Percentiles rank a stretch among this genome's conserved stretches.
phyloP scores from a whole-genome alignment of 2,329 filamentous ascomycete genomes.

The Thielaviopsis euricoi region DNA sequence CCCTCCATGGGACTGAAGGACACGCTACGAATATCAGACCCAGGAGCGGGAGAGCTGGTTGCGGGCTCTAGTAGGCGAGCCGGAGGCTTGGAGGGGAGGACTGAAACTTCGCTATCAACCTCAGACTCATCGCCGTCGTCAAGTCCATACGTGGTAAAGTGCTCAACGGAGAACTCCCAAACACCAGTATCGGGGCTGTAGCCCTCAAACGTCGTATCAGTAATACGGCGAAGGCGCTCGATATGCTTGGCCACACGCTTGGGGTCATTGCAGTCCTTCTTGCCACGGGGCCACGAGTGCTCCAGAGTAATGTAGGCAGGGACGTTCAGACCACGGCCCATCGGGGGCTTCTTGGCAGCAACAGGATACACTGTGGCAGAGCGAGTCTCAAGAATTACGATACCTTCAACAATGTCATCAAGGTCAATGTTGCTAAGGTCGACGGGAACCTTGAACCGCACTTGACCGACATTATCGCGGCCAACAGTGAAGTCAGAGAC shows the following conservation, averaged over 20 bases:
- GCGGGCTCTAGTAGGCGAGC: constrained; percentile 17
- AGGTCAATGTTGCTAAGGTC: constrained; percentile 68
- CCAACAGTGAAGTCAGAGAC: constrained; percentile 67
- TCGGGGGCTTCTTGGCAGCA: constrained; percentile 58
- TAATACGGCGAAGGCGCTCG: constrained; percentile 60
- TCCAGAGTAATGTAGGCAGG: constrained; percentile 75
- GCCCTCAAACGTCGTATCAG: constrained; percentile 63
- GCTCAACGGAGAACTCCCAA: constrained; percentile 87
- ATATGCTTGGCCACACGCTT: constrained; percentile 68
- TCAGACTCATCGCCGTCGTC: constrained; percentile 63
- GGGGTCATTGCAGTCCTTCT: constrained; percentile 34
- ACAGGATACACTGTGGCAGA: constrained; percentile 78
- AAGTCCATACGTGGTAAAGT: constrained; percentile 90
- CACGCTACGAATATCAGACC: not conserved
- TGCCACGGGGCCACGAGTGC: constrained; percentile 77
- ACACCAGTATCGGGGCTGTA: constrained; percentile 68
- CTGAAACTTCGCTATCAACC: constrained; percentile 16
- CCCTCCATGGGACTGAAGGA: constrained; percentile 12
- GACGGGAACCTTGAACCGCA: constrained; percentile 66
- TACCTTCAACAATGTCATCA: constrained; percentile 59
- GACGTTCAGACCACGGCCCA: constrained; percentile 82
- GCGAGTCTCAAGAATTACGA: constrained; percentile 62
- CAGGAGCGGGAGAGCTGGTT: not conserved
- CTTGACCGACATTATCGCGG: constrained; percentile 61
- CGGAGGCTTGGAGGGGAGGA: not conserved